Percentiles rank a stretch among this genome's conserved stretches.
These are phyloP conservation scores for Taiozyma sp. DNA, from an alignment of 1,139 yeast species.

Conservation along the genomic window DNA sequence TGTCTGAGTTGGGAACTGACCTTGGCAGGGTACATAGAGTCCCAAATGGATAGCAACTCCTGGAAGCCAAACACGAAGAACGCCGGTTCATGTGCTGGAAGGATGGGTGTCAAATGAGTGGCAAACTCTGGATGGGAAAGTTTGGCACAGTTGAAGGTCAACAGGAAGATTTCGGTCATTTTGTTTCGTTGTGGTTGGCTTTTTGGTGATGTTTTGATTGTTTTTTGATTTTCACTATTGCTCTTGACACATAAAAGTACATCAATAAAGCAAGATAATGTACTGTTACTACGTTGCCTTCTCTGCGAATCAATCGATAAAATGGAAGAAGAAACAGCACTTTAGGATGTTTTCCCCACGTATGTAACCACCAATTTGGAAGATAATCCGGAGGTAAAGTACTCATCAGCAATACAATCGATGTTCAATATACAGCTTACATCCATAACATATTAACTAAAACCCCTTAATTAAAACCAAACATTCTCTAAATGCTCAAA, in stretches of 20 bases:
- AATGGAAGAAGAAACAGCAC: too few species aligned
- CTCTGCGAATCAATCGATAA: too few species aligned
- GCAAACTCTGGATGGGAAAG: conserved; percentile 24
- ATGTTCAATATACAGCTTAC: too few species aligned
- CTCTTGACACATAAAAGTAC: too few species aligned
- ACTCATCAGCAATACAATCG: too few species aligned
- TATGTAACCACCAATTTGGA: too few species aligned
- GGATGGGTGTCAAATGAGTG: conserved; percentile 15
- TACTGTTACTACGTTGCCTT: too few species aligned
- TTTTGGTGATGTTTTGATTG: background rate
- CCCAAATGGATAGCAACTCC: conserved; percentile 64
- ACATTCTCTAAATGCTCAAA: background rate
- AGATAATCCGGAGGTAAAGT: too few species aligned
- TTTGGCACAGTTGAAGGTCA: conserved; percentile 42
- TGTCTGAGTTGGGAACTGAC: conserved; percentile 38
- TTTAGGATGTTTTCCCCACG: too few species aligned
- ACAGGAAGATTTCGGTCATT: conserved; percentile 13
- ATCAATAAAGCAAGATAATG: too few species aligned
- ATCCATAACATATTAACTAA: too few species aligned
- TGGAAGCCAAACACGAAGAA: conserved; percentile 69
- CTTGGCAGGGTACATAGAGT: conserved; percentile 46
- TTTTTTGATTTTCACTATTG: too few species aligned
- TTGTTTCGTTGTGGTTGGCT: background rate
- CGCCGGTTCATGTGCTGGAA: conserved; percentile 38
- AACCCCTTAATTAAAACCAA: background rate